phyloP scores from a whole-genome alignment of 2,329 filamentous ascomycete genomes.

The Coniochaeta ligniaria region DNA sequence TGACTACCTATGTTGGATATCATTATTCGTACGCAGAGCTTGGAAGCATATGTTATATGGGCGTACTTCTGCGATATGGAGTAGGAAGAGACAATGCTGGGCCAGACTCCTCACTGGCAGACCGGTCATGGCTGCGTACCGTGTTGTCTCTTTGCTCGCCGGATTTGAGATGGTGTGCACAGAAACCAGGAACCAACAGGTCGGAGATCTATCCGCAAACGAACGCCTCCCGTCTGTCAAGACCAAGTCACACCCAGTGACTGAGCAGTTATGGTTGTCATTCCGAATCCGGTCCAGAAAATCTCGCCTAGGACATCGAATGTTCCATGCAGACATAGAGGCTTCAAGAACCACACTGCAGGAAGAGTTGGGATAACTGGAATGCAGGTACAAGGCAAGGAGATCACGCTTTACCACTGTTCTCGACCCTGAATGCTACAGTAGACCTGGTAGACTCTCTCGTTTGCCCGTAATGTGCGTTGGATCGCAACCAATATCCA shows the following conservation, averaged over 20 bases:
- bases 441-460: too few relatives aligned
- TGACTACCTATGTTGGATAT: not conserved
- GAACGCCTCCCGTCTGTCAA: not conserved
- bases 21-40: too few relatives aligned
- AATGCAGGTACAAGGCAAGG: not conserved
- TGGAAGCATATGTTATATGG: not conserved
- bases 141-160: not conserved
- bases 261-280: not conserved
- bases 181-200: not conserved
- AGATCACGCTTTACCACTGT: not conserved
- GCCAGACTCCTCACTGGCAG: too few relatives aligned
- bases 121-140: not conserved
- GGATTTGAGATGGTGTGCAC: not conserved
- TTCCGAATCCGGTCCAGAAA: not conserved
- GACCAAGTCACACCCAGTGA: not conserved
- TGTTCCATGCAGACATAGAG: not conserved
- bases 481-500: too few relatives aligned
- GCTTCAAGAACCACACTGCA: not conserved
- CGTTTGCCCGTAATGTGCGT: too few relatives aligned
- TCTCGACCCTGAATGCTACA: too few relatives aligned
- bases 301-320: not conserved
- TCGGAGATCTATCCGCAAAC: not conserved
- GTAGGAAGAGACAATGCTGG: not conserved
- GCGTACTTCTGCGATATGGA: not conserved
- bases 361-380: not conserved